Evolutionary conservation across 768 basidiomycete genomes (phyloP).

Genomic region (Lactarius sanguifluus): DNA sequence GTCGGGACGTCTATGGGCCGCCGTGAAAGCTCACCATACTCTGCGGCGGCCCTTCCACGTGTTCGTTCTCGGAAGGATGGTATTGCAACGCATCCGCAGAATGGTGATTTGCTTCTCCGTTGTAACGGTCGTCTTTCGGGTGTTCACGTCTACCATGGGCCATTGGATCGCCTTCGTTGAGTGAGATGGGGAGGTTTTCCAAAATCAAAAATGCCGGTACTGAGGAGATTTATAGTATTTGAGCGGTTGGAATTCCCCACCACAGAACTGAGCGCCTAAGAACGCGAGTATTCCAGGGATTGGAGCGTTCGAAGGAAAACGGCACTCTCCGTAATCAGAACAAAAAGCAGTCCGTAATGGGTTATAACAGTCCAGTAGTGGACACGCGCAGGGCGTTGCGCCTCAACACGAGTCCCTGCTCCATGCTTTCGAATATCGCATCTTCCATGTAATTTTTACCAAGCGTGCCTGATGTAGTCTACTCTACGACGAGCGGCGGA

Average conservation of each 20-base stretch:
- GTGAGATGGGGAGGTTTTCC: not conserved
- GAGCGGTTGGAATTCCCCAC: not conserved
- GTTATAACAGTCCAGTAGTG: not conserved
- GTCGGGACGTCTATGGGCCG: too few relatives aligned
- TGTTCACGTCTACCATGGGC: not conserved
- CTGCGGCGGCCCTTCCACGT: not conserved
- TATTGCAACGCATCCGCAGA: not conserved
- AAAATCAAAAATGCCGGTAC: too few relatives aligned
- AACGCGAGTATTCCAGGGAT: not conserved
- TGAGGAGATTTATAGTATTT: not conserved
- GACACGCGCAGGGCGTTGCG: not conserved
- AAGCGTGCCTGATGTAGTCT: not conserved
- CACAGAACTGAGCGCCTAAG: not conserved
- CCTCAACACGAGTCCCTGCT: not conserved
- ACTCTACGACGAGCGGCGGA: not conserved
- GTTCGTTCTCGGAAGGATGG: not conserved
- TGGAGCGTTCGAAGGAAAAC: not conserved
- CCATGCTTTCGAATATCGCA: not conserved
- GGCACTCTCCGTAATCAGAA: not conserved
- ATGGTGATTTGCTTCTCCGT: not conserved
- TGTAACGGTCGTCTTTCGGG: not conserved
- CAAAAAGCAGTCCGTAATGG: not conserved
- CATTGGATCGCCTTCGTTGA: not conserved
- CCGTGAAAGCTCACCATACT: not conserved
- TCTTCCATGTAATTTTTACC: not conserved